A percentile compares a stretch with the other conserved stretches of the same genome.
Evolutionary conservation across 2,329 filamentous ascomycete genomes (phyloP).

Genomic region (Aaosphaeria arxii): DNA sequence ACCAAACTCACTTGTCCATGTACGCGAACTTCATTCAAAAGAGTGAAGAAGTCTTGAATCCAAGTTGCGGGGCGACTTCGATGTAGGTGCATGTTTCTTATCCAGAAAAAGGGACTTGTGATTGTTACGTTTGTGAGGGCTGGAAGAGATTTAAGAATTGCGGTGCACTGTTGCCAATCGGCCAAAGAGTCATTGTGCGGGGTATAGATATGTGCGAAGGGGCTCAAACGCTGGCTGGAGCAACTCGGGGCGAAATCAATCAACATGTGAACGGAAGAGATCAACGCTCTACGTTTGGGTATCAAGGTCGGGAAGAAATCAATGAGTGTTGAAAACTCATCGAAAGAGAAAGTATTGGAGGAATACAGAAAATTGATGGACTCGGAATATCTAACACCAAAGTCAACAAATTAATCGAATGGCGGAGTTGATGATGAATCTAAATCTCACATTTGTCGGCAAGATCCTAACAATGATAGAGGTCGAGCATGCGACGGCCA

Average conservation of each 20-base stretch:
- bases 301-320: slow-evolving; percentile 2
- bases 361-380: slow-evolving; percentile 5
- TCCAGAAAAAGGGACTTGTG: too few species aligned
- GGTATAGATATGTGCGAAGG: too few species aligned
- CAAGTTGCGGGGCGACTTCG: background rate
- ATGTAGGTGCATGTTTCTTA: too few species aligned
- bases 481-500: slow-evolving; percentile 1
- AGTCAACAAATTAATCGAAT: background rate
- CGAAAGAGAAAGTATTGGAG: slow-evolving; percentile 7
- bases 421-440: background rate
- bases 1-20: background rate
- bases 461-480: slow-evolving; percentile 1
- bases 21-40: background rate
- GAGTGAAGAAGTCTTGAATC: background rate
- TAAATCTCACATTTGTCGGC: slow-evolving; percentile 6
- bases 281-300: background rate
- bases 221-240: too few species aligned
- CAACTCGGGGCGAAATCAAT: background rate
- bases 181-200: too few species aligned
- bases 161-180: too few species aligned
- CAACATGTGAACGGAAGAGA: slow-evolving; percentile 3
- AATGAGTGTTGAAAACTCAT: slow-evolving; percentile 1
- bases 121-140: too few species aligned
- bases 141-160: too few species aligned
- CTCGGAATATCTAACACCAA: slow-evolving; percentile 5